Evolutionary conservation across 2,329 filamentous ascomycete species (phyloP).

Genomic region (Pleurostoma richardsiae): DNA sequence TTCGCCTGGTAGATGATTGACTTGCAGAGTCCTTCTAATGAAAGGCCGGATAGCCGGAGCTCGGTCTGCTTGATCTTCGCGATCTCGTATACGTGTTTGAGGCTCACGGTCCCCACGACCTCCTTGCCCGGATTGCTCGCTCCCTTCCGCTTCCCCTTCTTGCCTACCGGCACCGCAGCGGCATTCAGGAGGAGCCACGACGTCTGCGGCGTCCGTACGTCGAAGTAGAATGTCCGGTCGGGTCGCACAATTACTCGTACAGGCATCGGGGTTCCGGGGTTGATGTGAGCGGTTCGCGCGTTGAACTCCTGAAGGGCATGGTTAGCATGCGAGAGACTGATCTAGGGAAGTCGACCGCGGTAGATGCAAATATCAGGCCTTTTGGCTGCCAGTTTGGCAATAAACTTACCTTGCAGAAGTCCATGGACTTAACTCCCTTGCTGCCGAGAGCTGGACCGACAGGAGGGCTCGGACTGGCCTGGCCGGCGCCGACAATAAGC

Average conservation of each 20-base stretch:
- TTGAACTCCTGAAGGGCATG: conserved; percentile 76
- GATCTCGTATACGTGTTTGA: conserved; percentile 98
- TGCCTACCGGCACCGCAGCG: conserved; percentile 65
- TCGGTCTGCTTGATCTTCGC: conserved; percentile 91
- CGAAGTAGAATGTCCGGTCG: conserved; percentile 90
- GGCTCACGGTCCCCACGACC: conserved; percentile 74
- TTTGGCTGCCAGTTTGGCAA: not conserved
- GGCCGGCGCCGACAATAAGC: conserved; percentile 92
- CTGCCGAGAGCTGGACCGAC: conserved; percentile 94
- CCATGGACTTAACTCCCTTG: conserved; percentile 98
- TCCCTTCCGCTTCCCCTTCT: conserved; percentile 74
- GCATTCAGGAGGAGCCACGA: conserved; percentile 84
- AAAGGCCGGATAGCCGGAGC: conserved; percentile 65
- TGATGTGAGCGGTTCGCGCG: conserved; percentile 82
- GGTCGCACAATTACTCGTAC: conserved; percentile 87
- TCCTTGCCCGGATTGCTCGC: conserved; percentile 72
- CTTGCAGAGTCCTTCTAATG: conserved; percentile 66
- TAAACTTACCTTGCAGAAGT: conserved; percentile 85
- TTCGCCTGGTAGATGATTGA: conserved; percentile 71
- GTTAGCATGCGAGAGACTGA: conserved; percentile 9
- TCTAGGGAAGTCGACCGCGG: not conserved
- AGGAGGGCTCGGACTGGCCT: conserved; percentile 90
- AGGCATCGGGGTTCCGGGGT: conserved; percentile 78
- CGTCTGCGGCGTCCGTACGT: conserved; percentile 90
- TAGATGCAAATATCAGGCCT: not conserved